phyloP scores from a whole-genome alignment of 2,329 filamentous ascomycete species.

The Diaporthe capsici region DNA sequence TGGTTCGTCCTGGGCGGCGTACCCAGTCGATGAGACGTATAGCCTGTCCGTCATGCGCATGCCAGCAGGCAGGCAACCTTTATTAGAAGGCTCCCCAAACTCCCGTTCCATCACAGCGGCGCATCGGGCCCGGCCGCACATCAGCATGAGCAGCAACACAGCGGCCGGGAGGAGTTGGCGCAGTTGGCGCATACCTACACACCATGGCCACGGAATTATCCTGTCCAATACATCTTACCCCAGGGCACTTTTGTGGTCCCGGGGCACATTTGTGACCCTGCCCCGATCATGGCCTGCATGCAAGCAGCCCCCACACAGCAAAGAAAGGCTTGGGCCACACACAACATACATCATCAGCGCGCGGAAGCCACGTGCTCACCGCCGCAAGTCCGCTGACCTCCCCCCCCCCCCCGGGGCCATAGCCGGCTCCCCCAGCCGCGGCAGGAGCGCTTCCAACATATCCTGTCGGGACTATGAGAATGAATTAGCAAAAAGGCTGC shows the following conservation, averaged over 20 bases:
- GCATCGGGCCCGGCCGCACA: background rate
- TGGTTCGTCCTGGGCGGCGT: background rate
- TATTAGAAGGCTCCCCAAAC: background rate
- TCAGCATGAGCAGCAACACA: background rate
- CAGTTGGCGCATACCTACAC: background rate
- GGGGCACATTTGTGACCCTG: background rate
- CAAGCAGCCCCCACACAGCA: background rate
- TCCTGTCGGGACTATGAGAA: background rate
- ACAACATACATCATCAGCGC: background rate
- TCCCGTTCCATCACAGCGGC: background rate
- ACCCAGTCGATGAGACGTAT: background rate
- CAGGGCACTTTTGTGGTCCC: background rate
- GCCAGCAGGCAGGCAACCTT: background rate
- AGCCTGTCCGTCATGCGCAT: background rate
- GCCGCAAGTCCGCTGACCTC: background rate
- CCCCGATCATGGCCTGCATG: background rate
- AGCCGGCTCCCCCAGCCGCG: no score
- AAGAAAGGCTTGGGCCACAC: no score
- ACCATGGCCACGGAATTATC: background rate
- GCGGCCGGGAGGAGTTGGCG: background rate
- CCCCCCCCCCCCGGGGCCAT: no score
- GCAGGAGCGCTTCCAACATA: background rate
- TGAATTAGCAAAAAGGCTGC: background rate
- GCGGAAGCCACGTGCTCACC: background rate
- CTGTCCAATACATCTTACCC: background rate